Percentiles rank a stretch among this genome's conserved stretches.
Evolutionary conservation across 306 rosid genomes (phyloP).

Genomic region (Echinosophora koreensis): DNA sequence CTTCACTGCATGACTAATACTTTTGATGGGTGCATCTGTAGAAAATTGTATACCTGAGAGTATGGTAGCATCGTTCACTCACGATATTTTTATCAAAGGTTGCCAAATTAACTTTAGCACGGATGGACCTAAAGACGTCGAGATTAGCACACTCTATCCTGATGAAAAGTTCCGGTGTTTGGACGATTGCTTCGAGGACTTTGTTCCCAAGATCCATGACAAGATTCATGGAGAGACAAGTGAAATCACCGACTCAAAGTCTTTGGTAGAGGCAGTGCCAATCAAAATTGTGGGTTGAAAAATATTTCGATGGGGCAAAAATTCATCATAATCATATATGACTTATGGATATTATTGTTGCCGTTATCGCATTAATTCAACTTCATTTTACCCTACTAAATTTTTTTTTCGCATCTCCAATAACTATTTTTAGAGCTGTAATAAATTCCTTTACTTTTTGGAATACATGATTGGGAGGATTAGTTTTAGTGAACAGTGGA

Average conservation of each 20-base stretch:
- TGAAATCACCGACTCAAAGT: slow-evolving; percentile 34
- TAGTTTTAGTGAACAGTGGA: too few species aligned
- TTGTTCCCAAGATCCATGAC: slow-evolving; percentile 44
- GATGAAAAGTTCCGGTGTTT: slow-evolving; percentile 60
- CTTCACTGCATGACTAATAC: neutral
- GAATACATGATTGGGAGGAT: too few species aligned
- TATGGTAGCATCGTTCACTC: slow-evolving; percentile 79
- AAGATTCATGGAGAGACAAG: slow-evolving; percentile 9
- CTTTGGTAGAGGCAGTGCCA: slow-evolving; percentile 48
- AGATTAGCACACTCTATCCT: slow-evolving; percentile 63
- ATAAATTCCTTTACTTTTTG: neutral
- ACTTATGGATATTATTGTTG: neutral
- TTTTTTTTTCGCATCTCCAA: neutral
- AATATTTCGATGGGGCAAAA: neutral
- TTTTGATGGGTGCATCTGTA: slow-evolving; percentile 37
- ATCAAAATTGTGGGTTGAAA: slow-evolving; percentile 45
- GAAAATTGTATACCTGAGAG: slow-evolving; percentile 67
- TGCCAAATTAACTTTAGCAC: slow-evolving; percentile 60
- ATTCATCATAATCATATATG: neutral
- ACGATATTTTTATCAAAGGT: slow-evolving; percentile 78
- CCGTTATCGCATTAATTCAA: neutral
- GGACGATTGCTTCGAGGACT: slow-evolving; percentile 74
- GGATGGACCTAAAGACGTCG: slow-evolving; percentile 57
- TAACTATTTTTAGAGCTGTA: neutral
- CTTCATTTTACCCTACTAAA: neutral